Evolutionary conservation across 2,329 filamentous ascomycete species (phyloP).

Genomic region (Plectosphaerella plurivora): DNA sequence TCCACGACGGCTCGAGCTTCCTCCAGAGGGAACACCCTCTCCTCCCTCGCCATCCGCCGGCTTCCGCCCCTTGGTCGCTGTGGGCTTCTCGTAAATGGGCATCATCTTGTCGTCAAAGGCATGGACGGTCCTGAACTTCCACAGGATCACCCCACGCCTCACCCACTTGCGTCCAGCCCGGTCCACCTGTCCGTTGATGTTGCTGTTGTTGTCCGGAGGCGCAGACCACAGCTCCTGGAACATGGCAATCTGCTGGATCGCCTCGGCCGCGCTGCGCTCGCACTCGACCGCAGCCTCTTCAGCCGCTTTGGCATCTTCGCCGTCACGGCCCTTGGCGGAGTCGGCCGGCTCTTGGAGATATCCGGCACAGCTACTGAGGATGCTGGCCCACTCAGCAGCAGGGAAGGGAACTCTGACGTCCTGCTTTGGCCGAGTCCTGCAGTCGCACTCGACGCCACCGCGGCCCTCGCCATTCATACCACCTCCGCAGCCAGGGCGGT

Average conservation of each 20-base stretch:
- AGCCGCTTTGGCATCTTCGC: slow-evolving; percentile 16
- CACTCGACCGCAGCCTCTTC: slow-evolving; percentile 11
- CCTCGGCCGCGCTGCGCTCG: slow-evolving; percentile 32
- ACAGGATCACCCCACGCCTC: slow-evolving; percentile 57
- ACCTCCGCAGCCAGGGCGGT: slow-evolving; percentile 48
- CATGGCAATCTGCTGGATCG: slow-evolving; percentile 60
- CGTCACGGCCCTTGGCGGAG: slow-evolving; percentile 13
- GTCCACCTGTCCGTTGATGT: not conserved
- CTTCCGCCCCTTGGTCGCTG: slow-evolving; percentile 9
- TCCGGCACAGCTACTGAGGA: slow-evolving; percentile 51
- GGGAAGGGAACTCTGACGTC: slow-evolving; percentile 54
- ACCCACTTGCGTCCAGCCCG: slow-evolving; percentile 35
- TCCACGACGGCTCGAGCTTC: slow-evolving; percentile 2
- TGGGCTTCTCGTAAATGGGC: slow-evolving; percentile 29
- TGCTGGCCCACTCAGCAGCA: slow-evolving; percentile 53
- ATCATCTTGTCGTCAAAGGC: slow-evolving; percentile 40
- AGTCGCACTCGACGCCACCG: slow-evolving; percentile 39
- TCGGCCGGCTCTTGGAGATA: slow-evolving; percentile 29
- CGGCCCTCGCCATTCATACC: slow-evolving; percentile 18
- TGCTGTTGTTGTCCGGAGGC: slow-evolving; percentile 31
- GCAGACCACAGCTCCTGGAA: slow-evolving; percentile 62
- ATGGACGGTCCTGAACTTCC: slow-evolving; percentile 56
- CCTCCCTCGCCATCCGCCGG: slow-evolving; percentile 6
- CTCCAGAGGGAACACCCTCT: slow-evolving; percentile 17
- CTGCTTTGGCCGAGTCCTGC: slow-evolving; percentile 39